phyloP scores from a whole-genome alignment of 768 basidiomycete genomes.

The Omphalotus guepiniiformis region DNA sequence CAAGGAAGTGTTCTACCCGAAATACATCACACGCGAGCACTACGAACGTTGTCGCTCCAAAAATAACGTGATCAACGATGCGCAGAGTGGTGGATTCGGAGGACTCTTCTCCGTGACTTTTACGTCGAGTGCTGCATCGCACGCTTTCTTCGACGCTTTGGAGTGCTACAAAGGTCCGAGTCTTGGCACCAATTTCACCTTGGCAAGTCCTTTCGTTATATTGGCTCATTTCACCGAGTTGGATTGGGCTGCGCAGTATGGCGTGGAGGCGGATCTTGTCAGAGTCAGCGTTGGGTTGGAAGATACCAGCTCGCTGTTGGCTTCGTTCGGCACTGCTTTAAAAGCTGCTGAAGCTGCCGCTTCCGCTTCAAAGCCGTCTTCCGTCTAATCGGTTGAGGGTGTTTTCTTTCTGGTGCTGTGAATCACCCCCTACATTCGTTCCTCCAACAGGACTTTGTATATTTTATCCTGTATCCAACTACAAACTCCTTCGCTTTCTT shows the following conservation, averaged over 20 bases:
- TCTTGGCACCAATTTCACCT: slow-evolving; percentile 92
- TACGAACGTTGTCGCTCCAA: slow-evolving; percentile 68
- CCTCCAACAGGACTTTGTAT: slow-evolving; percentile 19
- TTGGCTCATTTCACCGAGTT: slow-evolving; percentile 88
- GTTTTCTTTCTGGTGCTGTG: background rate
- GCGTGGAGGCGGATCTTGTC: slow-evolving; percentile 80
- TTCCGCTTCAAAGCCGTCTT: too few species aligned
- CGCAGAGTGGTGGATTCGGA: slow-evolving; percentile 62
- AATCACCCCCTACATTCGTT: slow-evolving; percentile 2
- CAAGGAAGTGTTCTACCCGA: slow-evolving; percentile 88
- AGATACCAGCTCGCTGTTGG: slow-evolving; percentile 50
- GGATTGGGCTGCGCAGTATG: slow-evolving; percentile 87
- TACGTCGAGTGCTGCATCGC: slow-evolving; percentile 58
- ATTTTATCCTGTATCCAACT: slow-evolving; percentile 38
- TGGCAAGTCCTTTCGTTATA: slow-evolving; percentile 91
- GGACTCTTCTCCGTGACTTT: slow-evolving; percentile 89
- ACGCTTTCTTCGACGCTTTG: slow-evolving; percentile 82
- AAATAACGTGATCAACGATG: slow-evolving; percentile 23
- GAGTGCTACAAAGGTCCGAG: slow-evolving; percentile 86
- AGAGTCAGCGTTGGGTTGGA: slow-evolving; percentile 93
- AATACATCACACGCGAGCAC: slow-evolving; percentile 65
- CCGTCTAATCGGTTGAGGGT: too few species aligned
- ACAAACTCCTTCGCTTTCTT: slow-evolving; percentile 19
- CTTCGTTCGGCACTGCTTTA: slow-evolving; percentile 61
- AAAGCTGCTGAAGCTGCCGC: slow-evolving; percentile 58